A percentile compares a stretch with the other conserved stretches of the same genome.
Conservation (phyloP, 768 basidiomycete species). For the Collybia sordida region DNA sequence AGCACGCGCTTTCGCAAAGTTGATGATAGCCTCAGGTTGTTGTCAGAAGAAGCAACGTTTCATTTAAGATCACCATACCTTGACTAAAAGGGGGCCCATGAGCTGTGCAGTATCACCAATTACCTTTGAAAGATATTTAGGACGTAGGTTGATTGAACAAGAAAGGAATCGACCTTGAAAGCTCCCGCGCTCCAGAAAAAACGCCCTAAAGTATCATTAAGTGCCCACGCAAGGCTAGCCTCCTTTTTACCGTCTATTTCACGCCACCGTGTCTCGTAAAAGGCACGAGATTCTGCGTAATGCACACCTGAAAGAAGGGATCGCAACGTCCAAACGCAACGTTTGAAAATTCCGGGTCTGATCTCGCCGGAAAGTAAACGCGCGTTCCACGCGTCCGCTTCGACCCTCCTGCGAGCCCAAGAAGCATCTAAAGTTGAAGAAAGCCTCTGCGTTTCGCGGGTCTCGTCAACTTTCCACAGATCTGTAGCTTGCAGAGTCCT, state of each 20-base stretch:
- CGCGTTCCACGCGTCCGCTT: constrained; percentile 57
- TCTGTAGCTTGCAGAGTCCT: constrained; percentile 74
- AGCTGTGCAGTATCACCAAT: constrained; percentile 60
- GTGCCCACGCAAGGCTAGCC: constrained; percentile 56
- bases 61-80: constrained; percentile 30
- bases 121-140: constrained; percentile 36
- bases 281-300: constrained; percentile 22
- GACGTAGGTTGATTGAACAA: background rate
- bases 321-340: constrained; percentile 40
- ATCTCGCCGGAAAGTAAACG: constrained; percentile 44
- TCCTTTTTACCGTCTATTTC: constrained; percentile 41
- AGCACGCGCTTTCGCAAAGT: constrained; percentile 51
- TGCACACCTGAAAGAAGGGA: constrained; percentile 22
- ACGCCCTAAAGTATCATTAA: constrained; percentile 58
- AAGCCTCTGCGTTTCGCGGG: constrained; percentile 48
- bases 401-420: constrained; percentile 47
- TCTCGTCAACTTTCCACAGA: constrained; percentile 63
- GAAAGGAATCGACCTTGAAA: constrained; percentile 45
- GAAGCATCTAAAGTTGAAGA: constrained; percentile 54
- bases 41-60: background rate
- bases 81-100: constrained; percentile 63
- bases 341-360: constrained; percentile 36
- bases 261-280: constrained; percentile 44
- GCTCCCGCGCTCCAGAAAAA: constrained; percentile 65
- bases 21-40: constrained; percentile 51